phyloP scores from a whole-genome alignment of 73 alveolate genomes.

The Urostyla sp. region DNA sequence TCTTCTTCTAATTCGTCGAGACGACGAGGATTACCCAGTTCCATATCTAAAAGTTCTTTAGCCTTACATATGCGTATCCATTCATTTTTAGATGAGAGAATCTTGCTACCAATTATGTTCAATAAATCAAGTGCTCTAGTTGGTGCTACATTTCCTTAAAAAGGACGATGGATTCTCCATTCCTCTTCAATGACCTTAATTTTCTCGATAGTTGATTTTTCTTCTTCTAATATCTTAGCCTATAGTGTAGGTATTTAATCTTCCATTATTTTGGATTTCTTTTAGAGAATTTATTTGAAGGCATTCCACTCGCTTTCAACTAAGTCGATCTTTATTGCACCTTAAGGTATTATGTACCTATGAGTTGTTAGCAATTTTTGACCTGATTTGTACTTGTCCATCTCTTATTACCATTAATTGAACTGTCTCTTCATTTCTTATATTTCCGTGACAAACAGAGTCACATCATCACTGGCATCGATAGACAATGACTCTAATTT shows the following conservation, averaged over 20 bases:
- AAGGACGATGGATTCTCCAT: conserved; percentile 94
- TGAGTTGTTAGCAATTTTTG: conserved; percentile 88
- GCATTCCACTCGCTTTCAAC: conserved; percentile 97
- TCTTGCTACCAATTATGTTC: conserved; percentile 71
- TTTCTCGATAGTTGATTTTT: conserved; percentile 86
- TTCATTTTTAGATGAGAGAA: conserved; percentile 80
- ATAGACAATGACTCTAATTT: conserved; percentile 83
- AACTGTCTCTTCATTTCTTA: conserved; percentile 85
- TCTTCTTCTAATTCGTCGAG: conserved; percentile 87
- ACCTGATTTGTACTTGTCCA: conserved; percentile 82
- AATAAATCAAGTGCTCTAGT: conserved; percentile 85
- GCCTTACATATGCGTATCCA: conserved; percentile 95
- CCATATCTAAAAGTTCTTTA: conserved; percentile 96
- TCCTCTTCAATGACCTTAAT: conserved; percentile 96
- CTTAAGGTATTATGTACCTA: conserved; percentile 86
- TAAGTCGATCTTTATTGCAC: conserved; percentile 92
- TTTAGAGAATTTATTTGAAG: conserved; percentile 82
- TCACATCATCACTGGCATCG: conserved; percentile 92
- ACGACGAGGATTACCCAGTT: conserved; percentile 83
- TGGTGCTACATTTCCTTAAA: conserved; percentile 88
- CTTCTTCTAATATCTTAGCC: conserved; percentile 88
- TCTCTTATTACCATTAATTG: conserved; percentile 83
- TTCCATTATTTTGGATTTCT: conserved; percentile 90
- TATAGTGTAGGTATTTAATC: conserved; percentile 87
- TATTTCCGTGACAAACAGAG: conserved; percentile 94